These are phyloP conservation scores for Lactuca saligna DNA, from an alignment of 129 eudicot genomes.

Conservation along the genomic window DNA sequence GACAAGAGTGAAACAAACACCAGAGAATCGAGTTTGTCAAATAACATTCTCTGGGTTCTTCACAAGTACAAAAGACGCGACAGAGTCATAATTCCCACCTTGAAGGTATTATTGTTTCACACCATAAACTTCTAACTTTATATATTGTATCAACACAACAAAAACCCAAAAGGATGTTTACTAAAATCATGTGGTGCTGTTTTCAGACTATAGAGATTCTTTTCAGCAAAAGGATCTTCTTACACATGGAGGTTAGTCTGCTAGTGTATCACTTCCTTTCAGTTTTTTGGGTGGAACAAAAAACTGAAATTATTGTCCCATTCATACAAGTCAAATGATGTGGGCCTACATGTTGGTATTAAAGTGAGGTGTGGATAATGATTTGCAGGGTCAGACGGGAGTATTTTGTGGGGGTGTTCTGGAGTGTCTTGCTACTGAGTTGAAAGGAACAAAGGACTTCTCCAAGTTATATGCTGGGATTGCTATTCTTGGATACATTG, in stretches of 20 bases:
- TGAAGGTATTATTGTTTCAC: constrained; percentile 59
- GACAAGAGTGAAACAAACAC: constrained; percentile 26
- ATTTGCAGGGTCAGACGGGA: constrained; percentile 61
- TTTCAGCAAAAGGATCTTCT: constrained; percentile 70
- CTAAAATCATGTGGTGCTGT: constrained; percentile 23
- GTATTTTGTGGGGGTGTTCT: constrained; percentile 72
- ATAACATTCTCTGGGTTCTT: constrained; percentile 84
- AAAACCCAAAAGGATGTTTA: background rate
- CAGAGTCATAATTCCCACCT: constrained; percentile 79
- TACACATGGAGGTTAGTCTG: constrained; percentile 83
- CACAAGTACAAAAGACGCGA: constrained; percentile 73
- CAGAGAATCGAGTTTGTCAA: constrained; percentile 48
- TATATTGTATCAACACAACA: too few species aligned
- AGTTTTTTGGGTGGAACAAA: too few species aligned
- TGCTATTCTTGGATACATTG: constrained; percentile 86
- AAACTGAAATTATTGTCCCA: too few species aligned
- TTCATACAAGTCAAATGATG: background rate
- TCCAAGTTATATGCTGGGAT: constrained; percentile 85
- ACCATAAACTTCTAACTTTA: background rate
- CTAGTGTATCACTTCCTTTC: background rate
- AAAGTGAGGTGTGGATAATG: background rate
- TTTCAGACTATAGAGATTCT: constrained; percentile 92
- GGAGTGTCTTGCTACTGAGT: constrained; percentile 61
- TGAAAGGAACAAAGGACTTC: constrained; percentile 91
- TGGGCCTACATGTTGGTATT: background rate